Evolutionary conservation across 345 rosid species (phyloP), one percentile per base, ranked within the genome.

Genomic region (Iberis pinnata): DNA sequence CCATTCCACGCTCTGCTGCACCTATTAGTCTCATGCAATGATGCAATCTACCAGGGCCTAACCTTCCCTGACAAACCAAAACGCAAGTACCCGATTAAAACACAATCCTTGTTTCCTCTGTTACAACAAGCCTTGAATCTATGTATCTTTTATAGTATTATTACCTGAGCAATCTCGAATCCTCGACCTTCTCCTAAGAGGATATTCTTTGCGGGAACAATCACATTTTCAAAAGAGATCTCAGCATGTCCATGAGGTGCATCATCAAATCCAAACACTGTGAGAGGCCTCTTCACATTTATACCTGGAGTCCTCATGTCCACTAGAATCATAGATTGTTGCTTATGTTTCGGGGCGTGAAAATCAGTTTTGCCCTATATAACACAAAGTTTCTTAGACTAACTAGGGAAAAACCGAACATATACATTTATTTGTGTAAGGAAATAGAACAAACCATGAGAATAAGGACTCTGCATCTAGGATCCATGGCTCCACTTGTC

Each of bases 401-500:
- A 27, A 54, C 36, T 27, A 46, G 13, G 7, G 12, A 37, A 17
- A 22, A 43, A 27, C 7, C 9, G 4, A 56, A 49, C 58, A 40
- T 24, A 43, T 18, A 20, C 32, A 53, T 52, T 20, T 11, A 32
- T 45, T 7, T 2, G 13, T 1, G 16, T 15, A 37, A 41, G 14
- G n/a, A 18, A 13, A 57, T 15, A 48, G 52, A 61, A 79, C 89
- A 80, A 57, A 92, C 98, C 98, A 92, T 92, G 68, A 92, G 81
- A 53, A 92, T 81, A 68, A 92, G 98, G 50, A 92, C 49, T 74
- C 63, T 81, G 75, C 98, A 92, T 65, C 98, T 88, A 7, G 96
- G 98, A 78, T 92, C 98, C 98, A 92, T 88, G 25, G 98, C 98
- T 62, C 98, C 98, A 68, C 96, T 92, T 27, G 98, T 88, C 98